These are phyloP conservation scores for Populus trichocarpa DNA, from an alignment of 441 rosid species.

Conservation along the genomic window DNA sequence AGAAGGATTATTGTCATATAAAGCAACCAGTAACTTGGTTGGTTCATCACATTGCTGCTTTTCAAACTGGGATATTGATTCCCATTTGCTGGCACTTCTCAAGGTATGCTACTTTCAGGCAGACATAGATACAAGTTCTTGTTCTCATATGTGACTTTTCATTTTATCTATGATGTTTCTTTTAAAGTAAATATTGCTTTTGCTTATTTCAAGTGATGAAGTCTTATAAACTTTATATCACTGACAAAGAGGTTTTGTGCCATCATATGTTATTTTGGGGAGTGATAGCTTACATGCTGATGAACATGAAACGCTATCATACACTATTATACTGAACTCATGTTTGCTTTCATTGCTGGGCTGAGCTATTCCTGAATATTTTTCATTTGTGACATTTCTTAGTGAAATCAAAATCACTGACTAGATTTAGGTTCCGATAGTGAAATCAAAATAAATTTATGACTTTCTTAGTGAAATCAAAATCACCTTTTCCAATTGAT, in stretches of 20 bases:
- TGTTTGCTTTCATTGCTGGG: neutral
- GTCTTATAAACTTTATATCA: neutral
- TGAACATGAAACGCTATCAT: no score
- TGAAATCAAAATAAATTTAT: no score
- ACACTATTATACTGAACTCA: neutral
- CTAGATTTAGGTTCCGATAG: no score
- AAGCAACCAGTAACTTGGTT: conserved; percentile 68
- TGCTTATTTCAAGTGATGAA: neutral
- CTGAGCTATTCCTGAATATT: neutral
- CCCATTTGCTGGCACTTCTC: conserved; percentile 67
- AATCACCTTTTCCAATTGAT: neutral
- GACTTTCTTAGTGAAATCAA: neutral
- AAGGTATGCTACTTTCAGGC: conserved; percentile 47
- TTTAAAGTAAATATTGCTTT: neutral
- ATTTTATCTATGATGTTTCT: neutral
- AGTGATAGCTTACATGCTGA: neutral
- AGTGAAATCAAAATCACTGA: no score
- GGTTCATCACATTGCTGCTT: conserved; percentile 72
- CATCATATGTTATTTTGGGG: neutral
- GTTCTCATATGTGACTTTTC: neutral
- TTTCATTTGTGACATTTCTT: neutral
- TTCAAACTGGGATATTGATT: conserved; percentile 67
- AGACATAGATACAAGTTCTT: neutral
- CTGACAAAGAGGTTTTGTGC: neutral
- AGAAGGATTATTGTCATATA: conserved; percentile 78